Conservation (phyloP, 2,329 filamentous ascomycete genomes). For the Diaporthe nobilis region DNA sequence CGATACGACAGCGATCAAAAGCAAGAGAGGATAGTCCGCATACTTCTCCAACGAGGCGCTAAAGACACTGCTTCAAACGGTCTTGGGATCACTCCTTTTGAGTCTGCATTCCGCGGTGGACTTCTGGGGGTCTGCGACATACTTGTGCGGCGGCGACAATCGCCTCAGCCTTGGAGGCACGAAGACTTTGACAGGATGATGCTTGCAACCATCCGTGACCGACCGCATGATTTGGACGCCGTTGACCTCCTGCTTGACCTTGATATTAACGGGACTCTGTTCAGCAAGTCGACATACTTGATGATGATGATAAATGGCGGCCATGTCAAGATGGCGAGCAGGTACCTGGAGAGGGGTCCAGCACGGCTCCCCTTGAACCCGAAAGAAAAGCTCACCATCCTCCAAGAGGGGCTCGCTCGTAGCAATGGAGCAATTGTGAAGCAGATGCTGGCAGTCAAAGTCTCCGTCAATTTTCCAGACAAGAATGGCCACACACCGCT, state of each 20-base stretch:
- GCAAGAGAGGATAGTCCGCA: constrained; percentile 16
- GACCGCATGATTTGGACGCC: neutral
- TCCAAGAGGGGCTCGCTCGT: constrained; percentile 10
- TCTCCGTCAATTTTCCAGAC: constrained; percentile 13
- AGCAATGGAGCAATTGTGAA: neutral
- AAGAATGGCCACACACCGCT: constrained; percentile 32
- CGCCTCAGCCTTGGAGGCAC: neutral
- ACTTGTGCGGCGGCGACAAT: constrained; percentile 18
- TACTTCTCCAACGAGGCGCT: constrained; percentile 33
- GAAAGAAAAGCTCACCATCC: constrained; percentile 23
- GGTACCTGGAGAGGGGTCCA: constrained; percentile 17
- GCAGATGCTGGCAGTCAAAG: constrained; percentile 27
- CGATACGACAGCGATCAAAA: neutral
- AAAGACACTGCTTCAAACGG: neutral
- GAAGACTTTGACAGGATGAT: constrained; percentile 33
- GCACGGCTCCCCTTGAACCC: constrained; percentile 18
- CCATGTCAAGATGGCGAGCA: neutral
- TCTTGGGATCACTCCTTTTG: constrained; percentile 15
- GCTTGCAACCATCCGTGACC: neutral
- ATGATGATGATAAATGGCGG: constrained; percentile 27
- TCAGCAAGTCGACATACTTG: constrained; percentile 10
- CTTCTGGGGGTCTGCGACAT: constrained; percentile 26
- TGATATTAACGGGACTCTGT: constrained; percentile 12
- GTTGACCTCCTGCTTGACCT: constrained; percentile 33
- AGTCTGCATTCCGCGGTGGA: constrained; percentile 3